Conservation (phyloP, 164 flowering plant species). For the Aristolochia fimbriata region DNA sequence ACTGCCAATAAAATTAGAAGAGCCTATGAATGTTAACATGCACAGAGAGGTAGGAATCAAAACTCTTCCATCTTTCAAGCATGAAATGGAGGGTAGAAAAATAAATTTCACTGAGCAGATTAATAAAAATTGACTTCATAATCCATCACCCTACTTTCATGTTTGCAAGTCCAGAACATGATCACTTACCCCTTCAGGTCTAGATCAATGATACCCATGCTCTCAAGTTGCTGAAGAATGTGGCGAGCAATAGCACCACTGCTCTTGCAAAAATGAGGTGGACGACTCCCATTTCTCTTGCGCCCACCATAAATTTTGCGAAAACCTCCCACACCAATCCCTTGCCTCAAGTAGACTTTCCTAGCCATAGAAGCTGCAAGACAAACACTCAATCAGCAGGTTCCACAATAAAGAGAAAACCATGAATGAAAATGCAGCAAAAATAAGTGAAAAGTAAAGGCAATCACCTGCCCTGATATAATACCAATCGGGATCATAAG, state of each 20-base stretch:
- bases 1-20: slow-evolving; percentile 15
- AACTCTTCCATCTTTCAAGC: background rate
- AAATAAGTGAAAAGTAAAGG: background rate
- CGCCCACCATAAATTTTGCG: slow-evolving; percentile 85
- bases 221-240: slow-evolving; percentile 73
- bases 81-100: background rate
- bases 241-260: slow-evolving; percentile 82
- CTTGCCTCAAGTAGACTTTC: slow-evolving; percentile 73
- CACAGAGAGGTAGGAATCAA: background rate
- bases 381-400: background rate
- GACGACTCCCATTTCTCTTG: slow-evolving; percentile 87
- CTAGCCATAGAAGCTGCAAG: slow-evolving; percentile 60
- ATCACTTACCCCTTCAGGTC: slow-evolving; percentile 63
- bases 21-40: background rate
- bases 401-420: background rate
- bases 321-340: slow-evolving; percentile 86
- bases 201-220: slow-evolving; percentile 55
- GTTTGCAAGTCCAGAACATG: background rate
- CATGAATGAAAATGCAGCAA: background rate
- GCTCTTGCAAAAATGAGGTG: slow-evolving; percentile 86
- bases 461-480: slow-evolving; percentile 68
- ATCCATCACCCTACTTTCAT: background rate
- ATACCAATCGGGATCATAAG: slow-evolving; percentile 91
- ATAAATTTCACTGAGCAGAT: background rate
- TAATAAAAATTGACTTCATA: background rate